Base-by-base conservation (phyloP, 2,329 filamentous ascomycete species). In the Aspergillus tanneri region DNA sequence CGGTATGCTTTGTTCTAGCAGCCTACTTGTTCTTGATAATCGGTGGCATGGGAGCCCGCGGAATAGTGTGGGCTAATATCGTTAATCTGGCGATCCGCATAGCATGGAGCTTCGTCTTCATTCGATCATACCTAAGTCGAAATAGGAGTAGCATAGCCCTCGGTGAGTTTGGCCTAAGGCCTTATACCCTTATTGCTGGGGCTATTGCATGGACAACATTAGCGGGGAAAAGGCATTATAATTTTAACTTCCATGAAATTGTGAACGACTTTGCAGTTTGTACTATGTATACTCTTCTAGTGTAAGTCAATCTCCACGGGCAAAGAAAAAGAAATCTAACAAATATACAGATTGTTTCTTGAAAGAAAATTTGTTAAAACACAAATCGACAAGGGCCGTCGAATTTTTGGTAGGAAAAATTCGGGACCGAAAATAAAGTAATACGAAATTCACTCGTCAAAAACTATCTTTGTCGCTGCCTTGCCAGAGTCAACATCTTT, bases 61-160 rank as follows among this genome's bases (percentile, higher is more conserved):
- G 93, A 0, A 74, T 99, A 35, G 90, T 99, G 0, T 79, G 82
- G 56, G 91, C 91, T 43, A 99, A 97, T 66, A 84, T 82, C 37
- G 82, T 96, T 59, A 97, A 96, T 66, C 96, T 99, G 91, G 71
- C 74, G 0, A 82, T 92, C 60, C 82, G 93, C 52, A 95, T 95
- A 48, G 52, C 82, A 6, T 99, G 90, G 88, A 93, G 90, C 61
- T 71, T 74, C 14, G 63, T 66, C 36, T 99, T 96, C 64, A 87
- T 96, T 47, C 72, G 67, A 25, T 57, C 66, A 0, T 95, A 84
- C 65, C 84, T 95, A 51, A 59, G 48, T 4, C 64, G 63, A 12
- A 71, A 78, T 35, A 74, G 71, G 2, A 68, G 67, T 6, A 55
- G 57, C 3, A 72, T 84, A 22, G 59, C 63, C 30, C 52, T 79